Evolutionary conservation across 2,329 filamentous ascomycete species (phyloP).

Genomic region (Thielaviopsis populi): DNA sequence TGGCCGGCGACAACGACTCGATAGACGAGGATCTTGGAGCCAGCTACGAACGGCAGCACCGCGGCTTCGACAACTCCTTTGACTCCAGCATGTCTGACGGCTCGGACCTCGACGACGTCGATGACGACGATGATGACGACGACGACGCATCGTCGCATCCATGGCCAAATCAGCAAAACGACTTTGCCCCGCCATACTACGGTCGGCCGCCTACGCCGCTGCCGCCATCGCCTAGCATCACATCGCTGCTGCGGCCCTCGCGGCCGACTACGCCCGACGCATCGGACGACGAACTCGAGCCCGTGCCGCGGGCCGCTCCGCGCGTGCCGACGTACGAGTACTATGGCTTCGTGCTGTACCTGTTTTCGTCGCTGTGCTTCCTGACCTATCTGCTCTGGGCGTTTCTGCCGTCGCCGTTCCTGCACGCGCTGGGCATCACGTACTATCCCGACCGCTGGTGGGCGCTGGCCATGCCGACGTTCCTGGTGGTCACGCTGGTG

Average conservation of each 20-base stretch:
- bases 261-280: constrained; percentile 88
- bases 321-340: constrained; percentile 99
- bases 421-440: constrained; percentile 84
- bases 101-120: neutral
- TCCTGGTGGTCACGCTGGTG: constrained; percentile 71
- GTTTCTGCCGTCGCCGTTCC: constrained; percentile 78
- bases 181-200: constrained; percentile 77
- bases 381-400: constrained; percentile 63
- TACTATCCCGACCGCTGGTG: constrained; percentile 98
- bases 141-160: constrained; percentile 25
- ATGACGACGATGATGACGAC: constrained; percentile 5
- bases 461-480: constrained; percentile 82
- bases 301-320: constrained; percentile 67
- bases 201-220: constrained; percentile 90
- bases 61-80: neutral
- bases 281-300: constrained; percentile 70
- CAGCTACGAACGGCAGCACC: neutral
- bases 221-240: constrained; percentile 82
- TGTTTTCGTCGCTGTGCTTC: constrained; percentile 73
- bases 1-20: constrained; percentile 2
- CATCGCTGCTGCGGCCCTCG: constrained; percentile 76
- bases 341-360: constrained; percentile 94
- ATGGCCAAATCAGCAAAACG: constrained; percentile 36
- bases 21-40: neutral
- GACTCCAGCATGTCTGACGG: neutral